These are phyloP conservation scores for Pseudogymnoascus sp. DNA, from an alignment of 2,329 filamentous ascomycete species.

Conservation along the genomic window DNA sequence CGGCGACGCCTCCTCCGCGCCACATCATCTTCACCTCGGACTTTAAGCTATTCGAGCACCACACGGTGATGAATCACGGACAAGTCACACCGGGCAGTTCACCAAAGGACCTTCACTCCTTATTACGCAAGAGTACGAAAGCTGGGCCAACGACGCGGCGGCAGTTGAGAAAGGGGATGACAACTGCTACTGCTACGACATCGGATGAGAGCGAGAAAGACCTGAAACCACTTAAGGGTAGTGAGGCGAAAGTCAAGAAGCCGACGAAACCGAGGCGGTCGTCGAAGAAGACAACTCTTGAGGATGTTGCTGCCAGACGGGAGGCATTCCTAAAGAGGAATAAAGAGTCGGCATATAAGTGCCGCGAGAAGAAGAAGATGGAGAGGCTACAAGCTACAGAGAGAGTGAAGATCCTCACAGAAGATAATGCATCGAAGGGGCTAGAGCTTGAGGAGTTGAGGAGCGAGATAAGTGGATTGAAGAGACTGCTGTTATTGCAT, in stretches of 20 bases:
- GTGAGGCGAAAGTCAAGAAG: not conserved
- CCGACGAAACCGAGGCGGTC: not conserved
- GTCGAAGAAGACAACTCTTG: slow-evolving; percentile 5
- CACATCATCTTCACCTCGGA: not conserved
- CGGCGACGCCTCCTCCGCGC: not conserved
- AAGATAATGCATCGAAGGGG: not conserved
- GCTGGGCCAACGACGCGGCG: not conserved
- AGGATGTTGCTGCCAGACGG: not conserved
- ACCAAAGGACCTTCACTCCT: not conserved
- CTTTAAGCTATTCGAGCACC: not conserved
- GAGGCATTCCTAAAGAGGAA: slow-evolving; percentile 9
- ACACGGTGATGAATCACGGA: not conserved
- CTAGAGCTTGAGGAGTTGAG: slow-evolving; percentile 5
- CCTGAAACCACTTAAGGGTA: not conserved
- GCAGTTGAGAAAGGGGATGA: not conserved
- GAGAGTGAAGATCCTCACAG: not conserved
- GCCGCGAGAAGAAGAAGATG: not conserved
- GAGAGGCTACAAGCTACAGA: not conserved
- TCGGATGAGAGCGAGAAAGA: not conserved
- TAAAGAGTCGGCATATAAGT: slow-evolving; percentile 2
- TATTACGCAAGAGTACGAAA: not conserved
- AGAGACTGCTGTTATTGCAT: slow-evolving; percentile 3
- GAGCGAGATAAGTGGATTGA: not conserved
- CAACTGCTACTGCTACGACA: not conserved
- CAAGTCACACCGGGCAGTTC: not conserved